Evolutionary conservation across 306 rosid genomes (phyloP).

Genomic region (Pachyrhizus erosus): DNA sequence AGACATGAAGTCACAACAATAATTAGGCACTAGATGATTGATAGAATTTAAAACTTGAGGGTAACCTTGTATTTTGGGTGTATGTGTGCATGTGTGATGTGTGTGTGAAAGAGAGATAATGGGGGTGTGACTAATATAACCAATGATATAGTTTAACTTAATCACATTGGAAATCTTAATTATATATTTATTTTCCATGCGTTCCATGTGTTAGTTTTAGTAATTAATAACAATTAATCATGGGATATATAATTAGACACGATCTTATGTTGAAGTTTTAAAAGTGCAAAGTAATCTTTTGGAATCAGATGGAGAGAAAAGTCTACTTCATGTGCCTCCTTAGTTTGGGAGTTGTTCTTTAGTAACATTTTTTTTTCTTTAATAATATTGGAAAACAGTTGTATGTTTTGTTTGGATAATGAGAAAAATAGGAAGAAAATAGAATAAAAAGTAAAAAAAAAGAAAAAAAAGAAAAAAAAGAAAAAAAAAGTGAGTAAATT

Average conservation of each 20-base stretch:
- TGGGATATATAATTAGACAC: not conserved
- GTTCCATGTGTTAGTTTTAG: not conserved
- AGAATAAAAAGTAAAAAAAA: too few relatives aligned
- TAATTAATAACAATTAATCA: not conserved
- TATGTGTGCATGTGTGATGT: not conserved
- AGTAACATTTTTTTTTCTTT: too few relatives aligned
- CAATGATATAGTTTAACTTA: not conserved
- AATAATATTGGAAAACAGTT: too few relatives aligned
- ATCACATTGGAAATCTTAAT: not conserved
- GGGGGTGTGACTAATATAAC: not conserved
- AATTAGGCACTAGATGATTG: slow-evolving; percentile 30
- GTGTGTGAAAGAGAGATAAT: not conserved
- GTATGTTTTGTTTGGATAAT: too few relatives aligned
- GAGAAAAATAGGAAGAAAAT: too few relatives aligned
- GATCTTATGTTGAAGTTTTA: not conserved
- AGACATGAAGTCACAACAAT: slow-evolving; percentile 34
- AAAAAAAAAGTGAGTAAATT: too few relatives aligned
- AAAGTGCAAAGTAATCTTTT: not conserved
- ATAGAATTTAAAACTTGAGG: slow-evolving; percentile 26
- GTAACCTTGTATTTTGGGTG: slow-evolving; percentile 5
- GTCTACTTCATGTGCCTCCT: not conserved
- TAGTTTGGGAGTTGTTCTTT: not conserved
- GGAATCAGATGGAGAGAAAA: not conserved
- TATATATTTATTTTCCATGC: not conserved
- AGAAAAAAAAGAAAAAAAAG: too few relatives aligned